Evolutionary conservation across 1,284 basidiomycete genomes (phyloP), one percentile per base, ranked within the genome.

Genomic region (Cutaneotrichosporon sp.): DNA sequence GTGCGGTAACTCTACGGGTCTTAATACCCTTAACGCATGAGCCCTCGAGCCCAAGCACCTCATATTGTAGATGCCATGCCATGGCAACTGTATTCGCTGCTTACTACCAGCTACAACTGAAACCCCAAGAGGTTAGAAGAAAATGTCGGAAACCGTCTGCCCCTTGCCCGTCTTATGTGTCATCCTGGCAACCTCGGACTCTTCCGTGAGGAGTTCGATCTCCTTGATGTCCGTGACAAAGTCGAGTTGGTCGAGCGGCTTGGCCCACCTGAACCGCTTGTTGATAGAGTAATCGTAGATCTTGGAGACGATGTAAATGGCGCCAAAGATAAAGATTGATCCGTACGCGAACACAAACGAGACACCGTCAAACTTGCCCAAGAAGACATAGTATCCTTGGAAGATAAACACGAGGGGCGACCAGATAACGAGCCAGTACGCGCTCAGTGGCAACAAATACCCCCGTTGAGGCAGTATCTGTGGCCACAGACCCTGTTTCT

Each of bases 311-410:
- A 78, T 50, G 51, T 67, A 65, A 55, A 77, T 71, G 55, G 66
- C 72, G 18, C 67, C 46, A 50, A 76, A 74, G 62, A 78, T 70
- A 63, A 75, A 76, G 49, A 72, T 62, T 52, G 70, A 69, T 5
- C 72, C 73, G 60, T 76, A 75, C 38, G 69, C 52, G 16, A 56
- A 60, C 16, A 62, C 50, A 42, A 60, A 61, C 13, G 13, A 26
- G 26, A 56, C 40, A 22, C 32, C 16, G 26, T 38, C 47, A 32
- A 56, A 62, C 31, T 16, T 22, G 49, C 59, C 56, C 10, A 63
- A 60, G 67, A 74, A 72, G 66, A 72, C 66, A 60, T 71, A 36
- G 65, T 68, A 21, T 66, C 65, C 30, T 67, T 65, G 38, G 52
- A 72, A 60, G 53, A 65, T 56, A 42, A 72, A 51, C 59, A 69